Evolutionary conservation across 2,329 filamentous ascomycete genomes (phyloP), one percentile per base, ranked within the genome.

Genomic region (Pseudocercospora eumusae): DNA sequence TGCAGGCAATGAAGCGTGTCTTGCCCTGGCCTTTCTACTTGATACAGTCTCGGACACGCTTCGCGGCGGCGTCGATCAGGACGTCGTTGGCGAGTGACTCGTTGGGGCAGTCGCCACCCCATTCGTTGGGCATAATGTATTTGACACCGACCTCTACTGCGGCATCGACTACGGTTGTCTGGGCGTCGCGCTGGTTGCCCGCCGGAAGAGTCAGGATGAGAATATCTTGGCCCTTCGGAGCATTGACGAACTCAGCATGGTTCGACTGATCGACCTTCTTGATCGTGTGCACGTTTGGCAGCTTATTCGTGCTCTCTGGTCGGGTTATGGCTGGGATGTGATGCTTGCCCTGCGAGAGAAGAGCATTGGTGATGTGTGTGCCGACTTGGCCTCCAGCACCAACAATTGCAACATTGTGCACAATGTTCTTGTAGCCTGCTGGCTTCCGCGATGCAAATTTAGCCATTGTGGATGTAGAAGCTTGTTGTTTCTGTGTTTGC

Each of bases 321-420:
- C 78, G 77, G n/a, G 76, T 75, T 44, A 80, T 69, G 59, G 77
- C 75, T 0, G 77, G 78, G 57, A 79, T 61, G 18, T 64, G 69
- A 64, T 75, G 71, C 52, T 71, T 73, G 59, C 70, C 70, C 25
- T 66, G 67, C 18, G 67, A 64, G 40, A 75, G 66, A 18, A 79
- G 66, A 11, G 69, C 69, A 31, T 70, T 66, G 25, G 69, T 66
- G 10, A 76, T 73, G 58, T 67, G 70, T 56, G 71, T 73, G 59
- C 75, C 75, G 40, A 68, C 54, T 57, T 71, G 64, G 50, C 75
- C 75, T 31, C 69, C 71, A 31, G 49, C 76, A 33, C 77, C 77
- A 28, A 79, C 73, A 47, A 79, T 71, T 21, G 76, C 76, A 40
- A 79, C 68, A 31, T 73, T 76, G 33, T 73, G 66, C 50, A 78